Percentiles rank a stretch among this genome's conserved stretches.
phyloP scores from a whole-genome alignment of 441 rosid species.

The Rhodomyrtus psidioides region DNA sequence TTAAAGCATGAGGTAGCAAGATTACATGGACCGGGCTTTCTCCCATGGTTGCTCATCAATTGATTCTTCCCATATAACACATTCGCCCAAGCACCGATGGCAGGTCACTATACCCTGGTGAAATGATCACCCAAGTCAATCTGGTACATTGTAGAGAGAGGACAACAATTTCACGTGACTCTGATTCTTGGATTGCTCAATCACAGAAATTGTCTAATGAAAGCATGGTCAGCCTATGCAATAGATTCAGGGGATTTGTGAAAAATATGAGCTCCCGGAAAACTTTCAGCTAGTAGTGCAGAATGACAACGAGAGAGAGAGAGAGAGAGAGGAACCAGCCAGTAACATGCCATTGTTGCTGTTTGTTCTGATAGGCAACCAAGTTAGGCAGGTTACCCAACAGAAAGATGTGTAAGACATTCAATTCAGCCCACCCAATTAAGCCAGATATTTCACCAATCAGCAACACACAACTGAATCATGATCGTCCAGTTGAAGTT shows the following conservation, averaged over 20 bases:
- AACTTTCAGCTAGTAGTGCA: background rate
- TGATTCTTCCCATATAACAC: constrained; percentile 96
- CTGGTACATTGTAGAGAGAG: background rate
- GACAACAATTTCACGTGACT: background rate
- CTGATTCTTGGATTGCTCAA: background rate
- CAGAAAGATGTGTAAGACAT: background rate
- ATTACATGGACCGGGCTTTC: constrained; percentile 77
- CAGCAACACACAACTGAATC: background rate
- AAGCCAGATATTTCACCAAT: background rate
- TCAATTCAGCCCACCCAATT: background rate
- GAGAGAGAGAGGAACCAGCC: background rate
- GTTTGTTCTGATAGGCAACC: background rate
- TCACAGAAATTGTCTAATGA: background rate
- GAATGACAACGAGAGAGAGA: background rate
- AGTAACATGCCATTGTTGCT: background rate
- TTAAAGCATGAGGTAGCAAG: background rate
- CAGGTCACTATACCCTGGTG: constrained; percentile 82
- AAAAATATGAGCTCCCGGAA: background rate
- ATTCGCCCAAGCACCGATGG: constrained; percentile 71
- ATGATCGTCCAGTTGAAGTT: background rate
- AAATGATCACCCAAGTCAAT: background rate
- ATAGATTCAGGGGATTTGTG: background rate
- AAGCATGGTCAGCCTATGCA: background rate
- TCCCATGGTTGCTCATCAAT: constrained; percentile 96
- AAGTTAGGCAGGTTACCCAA: background rate